Base-by-base conservation (phyloP, 2,329 filamentous ascomycete genomes). In the Cryoendolithus antarcticus region DNA sequence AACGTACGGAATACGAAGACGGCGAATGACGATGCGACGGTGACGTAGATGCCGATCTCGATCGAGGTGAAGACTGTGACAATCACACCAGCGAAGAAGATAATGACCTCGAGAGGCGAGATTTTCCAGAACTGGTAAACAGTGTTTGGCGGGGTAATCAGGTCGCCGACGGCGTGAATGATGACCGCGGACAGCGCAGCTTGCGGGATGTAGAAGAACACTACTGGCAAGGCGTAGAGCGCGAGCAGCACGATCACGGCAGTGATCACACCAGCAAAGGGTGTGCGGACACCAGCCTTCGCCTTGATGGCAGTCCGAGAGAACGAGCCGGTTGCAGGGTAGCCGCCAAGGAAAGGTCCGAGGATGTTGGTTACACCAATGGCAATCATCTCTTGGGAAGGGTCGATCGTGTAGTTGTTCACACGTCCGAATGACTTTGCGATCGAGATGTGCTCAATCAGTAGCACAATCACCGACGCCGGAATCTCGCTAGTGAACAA, bases 371-470 rank as follows among this genome's bases (percentile, higher is more conserved):
- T 82, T 24, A 95, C 75, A 46, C 89, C 89, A 48, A 96, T 94
- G 21, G 86, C 89, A 34, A 96, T 84, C 63, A 96, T 74, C 59
- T 96, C 89, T 59, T 96, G 89, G 0, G 89, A 95, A 0, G 89
- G 88, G 51, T 95, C 80, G 57, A 96, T 95, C 10, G 77, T 80
- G 62, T 96, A 96, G 65, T 94, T 93, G 67, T 95, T 95, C 51
- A 95, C 75, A 43, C 89, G 75, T 6, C 89, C 91, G 50, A 96
- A 96, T 0, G 89, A 95, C 61, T 96, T 96, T 11, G 88, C 85
- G 46, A 96, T 95, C 35, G 89, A 86, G 52, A 96, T 93, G 58
- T 96, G 89, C 62, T 96, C 91, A 45, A 96, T 93, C 29, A 96
- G 71, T 41, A 96, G 71, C 10, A 96, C 88, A 48, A 96, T 93